These are phyloP conservation scores for Mixia osmundae DNA, from an alignment of 1,284 basidiomycete species.

Conservation along the genomic window DNA sequence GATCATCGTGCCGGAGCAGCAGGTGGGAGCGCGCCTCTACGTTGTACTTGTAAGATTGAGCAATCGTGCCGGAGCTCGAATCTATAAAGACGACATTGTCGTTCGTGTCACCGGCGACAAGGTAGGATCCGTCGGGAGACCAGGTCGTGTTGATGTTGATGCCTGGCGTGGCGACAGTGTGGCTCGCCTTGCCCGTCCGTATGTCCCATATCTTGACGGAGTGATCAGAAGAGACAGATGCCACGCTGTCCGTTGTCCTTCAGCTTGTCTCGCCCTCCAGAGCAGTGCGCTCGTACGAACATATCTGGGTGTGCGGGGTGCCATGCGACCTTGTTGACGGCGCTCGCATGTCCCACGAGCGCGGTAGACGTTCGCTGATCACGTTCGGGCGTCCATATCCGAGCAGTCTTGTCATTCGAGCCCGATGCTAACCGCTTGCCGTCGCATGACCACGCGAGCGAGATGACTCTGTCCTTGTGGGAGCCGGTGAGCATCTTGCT, in stretches of 20 bases:
- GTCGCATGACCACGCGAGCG: conserved; percentile 1
- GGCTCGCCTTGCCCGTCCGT: conserved; percentile 8
- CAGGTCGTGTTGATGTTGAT: conserved; percentile 6
- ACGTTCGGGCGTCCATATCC: conserved; percentile 8
- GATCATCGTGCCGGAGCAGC: too few relatives aligned
- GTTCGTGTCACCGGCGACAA: conserved; percentile 2
- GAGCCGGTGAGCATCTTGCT: too few relatives aligned
- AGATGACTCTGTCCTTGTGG: too few relatives aligned
- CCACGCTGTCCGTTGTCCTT: neutral
- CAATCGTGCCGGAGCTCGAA: too few relatives aligned
- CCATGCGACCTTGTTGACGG: conserved; percentile 7
- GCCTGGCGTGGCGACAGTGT: conserved; percentile 4
- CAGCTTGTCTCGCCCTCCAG: too few relatives aligned
- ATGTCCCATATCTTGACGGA: conserved; percentile 10
- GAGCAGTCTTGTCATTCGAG: conserved; percentile 1
- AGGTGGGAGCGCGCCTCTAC: too few relatives aligned
- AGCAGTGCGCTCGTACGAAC: too few relatives aligned
- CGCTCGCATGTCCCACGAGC: conserved; percentile 4
- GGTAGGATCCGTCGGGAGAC: neutral
- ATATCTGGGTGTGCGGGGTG: conserved; percentile 8
- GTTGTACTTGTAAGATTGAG: too few relatives aligned
- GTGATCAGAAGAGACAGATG: conserved; percentile 6
- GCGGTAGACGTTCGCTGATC: conserved; percentile 1
- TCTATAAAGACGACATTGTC: neutral
- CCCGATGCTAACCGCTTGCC: conserved; percentile 1